Evolutionary conservation across 495 filamentous ascomycete genomes (phyloP).

Genomic region (Patellaria atrata): DNA sequence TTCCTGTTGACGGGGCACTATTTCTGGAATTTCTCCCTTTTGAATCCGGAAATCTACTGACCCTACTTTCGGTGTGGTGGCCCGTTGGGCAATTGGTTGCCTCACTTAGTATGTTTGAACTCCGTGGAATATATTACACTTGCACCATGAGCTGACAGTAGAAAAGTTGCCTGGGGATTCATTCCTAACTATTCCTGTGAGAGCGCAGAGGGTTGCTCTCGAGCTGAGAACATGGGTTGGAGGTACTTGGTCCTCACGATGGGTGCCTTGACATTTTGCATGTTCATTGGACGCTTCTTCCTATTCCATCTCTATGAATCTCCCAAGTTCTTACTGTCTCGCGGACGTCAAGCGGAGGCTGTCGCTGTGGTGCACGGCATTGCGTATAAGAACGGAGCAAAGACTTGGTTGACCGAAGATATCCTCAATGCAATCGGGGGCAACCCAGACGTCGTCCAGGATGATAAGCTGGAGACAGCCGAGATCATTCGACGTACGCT

Average conservation of each 20-base stretch:
- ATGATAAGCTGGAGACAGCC: constrained; percentile 4
- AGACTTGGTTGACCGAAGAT: constrained; percentile 15
- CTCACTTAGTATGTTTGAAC: constrained; percentile 13
- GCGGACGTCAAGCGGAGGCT: constrained; percentile 14
- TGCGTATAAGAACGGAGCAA: constrained; percentile 14
- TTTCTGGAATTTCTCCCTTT: constrained; percentile 47
- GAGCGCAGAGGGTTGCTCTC: constrained; percentile 35
- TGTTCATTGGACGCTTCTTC: constrained; percentile 21
- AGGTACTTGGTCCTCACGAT: constrained; percentile 58
- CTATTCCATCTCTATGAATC: constrained; percentile 22
- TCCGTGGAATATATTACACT: background rate
- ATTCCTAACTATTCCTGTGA: constrained; percentile 39
- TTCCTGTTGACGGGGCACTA: constrained; percentile 37
- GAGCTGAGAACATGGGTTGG: constrained; percentile 59
- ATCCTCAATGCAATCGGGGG: constrained; percentile 13
- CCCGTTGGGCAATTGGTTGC: constrained; percentile 42
- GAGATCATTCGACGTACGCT: no score
- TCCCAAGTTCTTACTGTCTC: constrained; percentile 18
- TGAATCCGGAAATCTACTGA: constrained; percentile 38
- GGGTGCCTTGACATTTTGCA: constrained; percentile 50
- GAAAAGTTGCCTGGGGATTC: constrained; percentile 42
- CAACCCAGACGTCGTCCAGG: constrained; percentile 5
- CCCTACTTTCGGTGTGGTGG: constrained; percentile 47
- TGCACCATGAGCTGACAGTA: constrained; percentile 5
- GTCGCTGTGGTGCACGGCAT: constrained; percentile 19